phyloP scores from a whole-genome alignment of 352 stramenopile genomes.

The Globisporangium carolinianum region DNA sequence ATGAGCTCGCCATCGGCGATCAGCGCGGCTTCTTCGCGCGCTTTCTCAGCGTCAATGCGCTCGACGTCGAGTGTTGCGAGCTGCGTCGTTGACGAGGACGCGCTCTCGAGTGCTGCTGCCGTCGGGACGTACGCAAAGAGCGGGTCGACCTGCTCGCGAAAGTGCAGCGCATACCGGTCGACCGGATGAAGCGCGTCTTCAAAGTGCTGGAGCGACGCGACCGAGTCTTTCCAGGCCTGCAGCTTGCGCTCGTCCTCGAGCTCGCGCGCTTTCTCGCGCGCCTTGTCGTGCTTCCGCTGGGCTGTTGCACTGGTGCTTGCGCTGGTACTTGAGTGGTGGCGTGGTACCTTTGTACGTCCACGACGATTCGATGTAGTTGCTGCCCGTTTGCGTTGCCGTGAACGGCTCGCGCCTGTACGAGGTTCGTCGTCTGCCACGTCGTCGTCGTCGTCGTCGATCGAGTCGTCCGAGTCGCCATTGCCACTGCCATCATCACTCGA shows the following conservation, averaged over 20 bases:
- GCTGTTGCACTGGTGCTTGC: constrained; percentile 2
- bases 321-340: constrained; percentile 1
- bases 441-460: constrained; percentile 33
- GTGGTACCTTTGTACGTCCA: constrained; percentile 2
- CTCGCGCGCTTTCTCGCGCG: constrained; percentile 82
- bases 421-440: constrained; percentile 13
- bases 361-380: too few species aligned
- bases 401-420: constrained; percentile 12
- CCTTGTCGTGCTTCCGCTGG: constrained; percentile 48
- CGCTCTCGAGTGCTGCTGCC: constrained; percentile 57
- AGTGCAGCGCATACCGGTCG: constrained; percentile 91
- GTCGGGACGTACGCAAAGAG: constrained; percentile 75
- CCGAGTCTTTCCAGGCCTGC: constrained; percentile 80
- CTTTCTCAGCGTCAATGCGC: constrained; percentile 55
- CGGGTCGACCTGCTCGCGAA: constrained; percentile 90
- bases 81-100: constrained; percentile 10
- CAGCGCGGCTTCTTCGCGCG: constrained; percentile 43
- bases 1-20: constrained; percentile 72
- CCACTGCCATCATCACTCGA: constrained; percentile 1
- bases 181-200: constrained; percentile 90
- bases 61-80: constrained; percentile 45
- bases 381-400: too few species aligned
- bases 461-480: constrained; percentile 9
- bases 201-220: constrained; percentile 79
- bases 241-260: constrained; percentile 91